These are phyloP conservation scores for Aureobasidium musti DNA, from an alignment of 2,329 filamentous ascomycete genomes.

Conservation along the genomic window DNA sequence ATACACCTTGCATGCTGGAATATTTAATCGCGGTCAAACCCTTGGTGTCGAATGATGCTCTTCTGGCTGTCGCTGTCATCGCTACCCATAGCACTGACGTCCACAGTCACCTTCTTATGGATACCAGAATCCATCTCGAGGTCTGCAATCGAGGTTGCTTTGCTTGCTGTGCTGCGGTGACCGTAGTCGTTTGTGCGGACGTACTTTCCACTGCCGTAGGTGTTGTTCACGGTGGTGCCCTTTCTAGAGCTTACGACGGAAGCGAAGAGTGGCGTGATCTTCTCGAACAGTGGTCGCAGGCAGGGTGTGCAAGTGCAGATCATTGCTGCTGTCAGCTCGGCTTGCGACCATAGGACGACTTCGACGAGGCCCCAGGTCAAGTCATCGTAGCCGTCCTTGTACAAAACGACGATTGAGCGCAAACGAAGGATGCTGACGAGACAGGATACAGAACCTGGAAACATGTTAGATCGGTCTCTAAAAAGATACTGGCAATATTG, in stretches of 20 bases:
- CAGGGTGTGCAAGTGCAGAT: constrained; percentile 25
- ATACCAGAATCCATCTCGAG: neutral
- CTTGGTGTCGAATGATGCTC: constrained; percentile 5
- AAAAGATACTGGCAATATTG: neutral
- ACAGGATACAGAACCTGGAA: constrained; percentile 9
- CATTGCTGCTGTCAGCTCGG: constrained; percentile 21
- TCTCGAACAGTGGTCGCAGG: constrained; percentile 26
- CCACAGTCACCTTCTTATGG: constrained; percentile 10
- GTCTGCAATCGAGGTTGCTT: neutral
- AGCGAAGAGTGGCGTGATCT: neutral
- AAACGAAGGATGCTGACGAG: constrained; percentile 26
- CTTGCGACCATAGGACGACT: constrained; percentile 22
- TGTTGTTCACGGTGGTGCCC: neutral
- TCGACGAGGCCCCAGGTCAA: constrained; percentile 23
- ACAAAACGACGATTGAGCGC: constrained; percentile 23
- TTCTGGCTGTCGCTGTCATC: constrained; percentile 23
- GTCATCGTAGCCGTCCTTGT: neutral
- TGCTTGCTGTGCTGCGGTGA: constrained; percentile 4
- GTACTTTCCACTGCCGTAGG: neutral
- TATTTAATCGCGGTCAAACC: too few species aligned
- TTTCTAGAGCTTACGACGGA: neutral
- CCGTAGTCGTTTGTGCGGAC: neutral
- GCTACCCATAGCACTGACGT: neutral
- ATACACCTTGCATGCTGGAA: too few species aligned
- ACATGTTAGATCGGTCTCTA: neutral